Base-by-base conservation (phyloP, 1,139 yeast species). In the Lodderomyces jiufengensis region DNA sequence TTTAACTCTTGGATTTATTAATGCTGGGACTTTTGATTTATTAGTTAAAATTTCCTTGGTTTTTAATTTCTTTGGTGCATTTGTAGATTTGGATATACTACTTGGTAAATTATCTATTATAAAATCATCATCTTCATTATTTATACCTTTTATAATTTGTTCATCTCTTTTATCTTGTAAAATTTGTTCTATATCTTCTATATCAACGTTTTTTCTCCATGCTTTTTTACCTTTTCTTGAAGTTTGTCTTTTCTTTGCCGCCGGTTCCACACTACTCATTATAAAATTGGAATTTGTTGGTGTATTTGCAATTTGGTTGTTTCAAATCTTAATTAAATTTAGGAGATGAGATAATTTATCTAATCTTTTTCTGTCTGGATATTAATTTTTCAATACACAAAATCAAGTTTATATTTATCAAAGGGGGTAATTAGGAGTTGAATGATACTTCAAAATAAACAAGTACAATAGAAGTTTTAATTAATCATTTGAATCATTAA, bases 181-280 rank as follows among this genome's bases (percentile, higher is more conserved):
- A 6, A 81, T 84, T 29, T 65, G 61, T 54, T 84, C 88, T 35
- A 92, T 66, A 43, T 87, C 96, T 16, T 78, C 79, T 20, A 92
- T 66, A 54, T 92, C 95, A 41, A 92, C 85, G 58, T 92, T 86
- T 62, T 92, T 92, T 60, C 97, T 81, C 98, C 98, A 92, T 5
- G 97, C 84, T 56, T 75, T 81, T 70, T 85, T 90, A 36, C 96
- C 95, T 67, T 92, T 92, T 52, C 97, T 76, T 5, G 96, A 85
- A 6, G 82, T 59, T 60, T 87, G 96, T 30, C 32, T 43, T 13
- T 22, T 31, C 9, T 36, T 5, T 23, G 24, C 37, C 16, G 26
- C 34, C 6, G 24, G 7, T 27, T 33, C 40, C n/a, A n/a, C n/a
- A n/a, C n/a, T n/a, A 38, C 42, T 42, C 42, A 40, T 40, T 12